Evolutionary conservation across 2,329 filamentous ascomycete species (phyloP), one percentile per base, ranked within the genome.

Genomic region (Lasiodiplodia citricola): DNA sequence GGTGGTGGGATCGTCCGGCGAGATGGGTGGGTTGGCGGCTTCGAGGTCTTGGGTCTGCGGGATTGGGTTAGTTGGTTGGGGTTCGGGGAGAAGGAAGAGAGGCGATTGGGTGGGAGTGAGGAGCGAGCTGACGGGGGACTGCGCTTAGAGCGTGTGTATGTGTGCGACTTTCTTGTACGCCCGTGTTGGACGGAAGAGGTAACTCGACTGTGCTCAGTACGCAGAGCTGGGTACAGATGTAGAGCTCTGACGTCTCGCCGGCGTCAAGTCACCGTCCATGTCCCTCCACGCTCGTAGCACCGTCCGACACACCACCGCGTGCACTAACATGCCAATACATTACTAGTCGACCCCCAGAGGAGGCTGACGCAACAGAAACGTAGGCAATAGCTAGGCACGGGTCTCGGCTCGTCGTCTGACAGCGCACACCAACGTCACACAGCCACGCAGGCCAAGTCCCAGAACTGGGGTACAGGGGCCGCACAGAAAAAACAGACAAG

Each of bases 1-100:
- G 21, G 69, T 69, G 21, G n/a, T n/a, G n/a, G n/a, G n/a, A n/a
- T 69, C 38, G 35, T 70, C 65, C 18, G 7, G 10, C 18, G 41
- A 18, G 54, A 73, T 68, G 37, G 72, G 73, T 60, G 74, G 76
- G 65, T 80, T 77, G 37, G 80, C 78, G 74, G 62, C 70, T 58
- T 71, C 67, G 38, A 57, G 25, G 58, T 68, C 57, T 60, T 68
- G 50, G 44, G 44, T 14, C 44, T 68, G 16, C 37, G 25, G n/a
- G 16, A 35, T 31, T 16, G n/a, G 37, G 38, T 28, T 67, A 50
- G 23, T 16, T 38, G 8, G 66, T 13, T 38, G 41, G 55, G 16
- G 50, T 25, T 38, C 10, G 31, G 6, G 37, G 16, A 38, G 58
- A 25, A 5, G 58, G 37, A 8, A 16, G 66, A 11, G 13, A 25